A percentile compares a stretch with the other conserved stretches of the same genome.
These are phyloP conservation scores for Solanum sejunctum DNA, from an alignment of 257 asterid species.

Conservation along the genomic window DNA sequence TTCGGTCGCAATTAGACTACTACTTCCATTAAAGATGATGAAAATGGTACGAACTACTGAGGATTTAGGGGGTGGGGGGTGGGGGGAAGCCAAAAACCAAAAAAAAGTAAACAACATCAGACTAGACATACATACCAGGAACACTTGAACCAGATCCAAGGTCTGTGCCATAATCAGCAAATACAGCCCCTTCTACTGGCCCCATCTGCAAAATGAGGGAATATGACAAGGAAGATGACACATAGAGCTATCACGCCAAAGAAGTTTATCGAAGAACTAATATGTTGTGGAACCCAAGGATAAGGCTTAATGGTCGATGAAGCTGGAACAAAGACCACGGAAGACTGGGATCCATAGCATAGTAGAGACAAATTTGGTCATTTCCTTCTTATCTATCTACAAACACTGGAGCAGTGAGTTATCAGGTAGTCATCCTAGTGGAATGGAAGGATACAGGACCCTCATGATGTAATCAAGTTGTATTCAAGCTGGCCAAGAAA, in stretches of 20 bases:
- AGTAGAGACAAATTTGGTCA: not conserved
- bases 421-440: not conserved
- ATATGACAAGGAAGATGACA: not conserved
- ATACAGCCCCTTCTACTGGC: constrained; percentile 69
- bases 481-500: not conserved
- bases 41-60: not conserved
- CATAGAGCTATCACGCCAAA: not conserved
- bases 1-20: not conserved
- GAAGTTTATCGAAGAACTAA: not conserved
- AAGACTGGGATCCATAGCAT: not conserved
- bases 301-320: not conserved
- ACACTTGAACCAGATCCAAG: constrained; percentile 85
- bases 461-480: not conserved
- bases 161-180: constrained; percentile 96
- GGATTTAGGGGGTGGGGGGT: not conserved
- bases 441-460: not conserved
- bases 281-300: not conserved
- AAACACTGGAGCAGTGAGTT: not conserved
- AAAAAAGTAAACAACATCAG: not conserved
- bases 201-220: constrained; percentile 47
- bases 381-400: not conserved
- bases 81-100: not conserved
- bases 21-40: not conserved
- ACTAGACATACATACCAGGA: constrained; percentile 38
- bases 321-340: not conserved